Conservation (phyloP, 352 stramenopile genomes). For the Phytophthora gonapodyides region DNA sequence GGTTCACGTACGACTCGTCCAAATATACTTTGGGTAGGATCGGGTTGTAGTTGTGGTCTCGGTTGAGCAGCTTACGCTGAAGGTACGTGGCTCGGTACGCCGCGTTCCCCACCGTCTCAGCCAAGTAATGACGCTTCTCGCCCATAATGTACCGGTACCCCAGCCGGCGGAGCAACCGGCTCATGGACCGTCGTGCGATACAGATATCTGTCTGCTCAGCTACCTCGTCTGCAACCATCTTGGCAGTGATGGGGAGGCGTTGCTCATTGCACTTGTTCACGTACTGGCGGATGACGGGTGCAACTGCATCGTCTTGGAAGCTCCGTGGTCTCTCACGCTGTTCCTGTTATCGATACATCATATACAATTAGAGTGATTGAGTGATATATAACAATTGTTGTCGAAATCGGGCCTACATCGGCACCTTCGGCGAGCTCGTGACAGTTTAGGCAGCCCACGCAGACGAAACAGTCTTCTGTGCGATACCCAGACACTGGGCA, state of each 20-base stretch:
- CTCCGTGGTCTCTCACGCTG: slow-evolving; percentile 1
- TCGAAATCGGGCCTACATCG: too few species aligned
- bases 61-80: background rate
- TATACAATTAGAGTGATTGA: slow-evolving; percentile 10
- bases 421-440: too few species aligned
- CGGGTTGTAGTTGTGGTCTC: background rate
- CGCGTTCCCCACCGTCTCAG: background rate
- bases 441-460: too few species aligned
- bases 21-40: background rate
- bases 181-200: slow-evolving; percentile 5
- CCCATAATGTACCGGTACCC: background rate
- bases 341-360: background rate
- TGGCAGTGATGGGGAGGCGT: slow-evolving; percentile 6
- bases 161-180: background rate
- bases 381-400: slow-evolving; percentile 1
- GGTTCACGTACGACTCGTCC: slow-evolving; percentile 3
- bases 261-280: slow-evolving; percentile 6
- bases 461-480: too few species aligned
- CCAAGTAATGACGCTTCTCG: background rate
- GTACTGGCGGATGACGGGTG: slow-evolving; percentile 1
- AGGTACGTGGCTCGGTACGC: background rate
- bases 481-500: too few species aligned
- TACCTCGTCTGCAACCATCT: slow-evolving; percentile 9
- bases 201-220: background rate
- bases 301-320: slow-evolving; percentile 3